Conservation (phyloP, 2,329 filamentous ascomycete species). For the Calonectria crousiana region DNA sequence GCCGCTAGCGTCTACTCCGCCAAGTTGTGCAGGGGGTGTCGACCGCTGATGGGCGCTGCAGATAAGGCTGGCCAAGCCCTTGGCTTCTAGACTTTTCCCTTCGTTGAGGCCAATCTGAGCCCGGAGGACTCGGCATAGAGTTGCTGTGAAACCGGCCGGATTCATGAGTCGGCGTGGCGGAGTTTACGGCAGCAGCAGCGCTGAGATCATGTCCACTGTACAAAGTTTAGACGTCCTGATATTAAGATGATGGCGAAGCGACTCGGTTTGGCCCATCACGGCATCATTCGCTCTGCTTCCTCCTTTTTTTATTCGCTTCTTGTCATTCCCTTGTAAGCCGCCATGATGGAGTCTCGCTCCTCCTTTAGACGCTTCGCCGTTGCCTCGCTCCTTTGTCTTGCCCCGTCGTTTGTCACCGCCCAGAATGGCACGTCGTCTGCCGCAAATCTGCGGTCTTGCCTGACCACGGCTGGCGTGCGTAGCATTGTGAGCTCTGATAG, state of each 20-base stretch:
- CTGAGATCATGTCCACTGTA: neutral
- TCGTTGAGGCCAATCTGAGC: neutral
- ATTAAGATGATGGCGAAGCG: neutral
- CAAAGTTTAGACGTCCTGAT: neutral
- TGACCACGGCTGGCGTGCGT: slow-evolving; percentile 31
- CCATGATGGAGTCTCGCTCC: slow-evolving; percentile 4
- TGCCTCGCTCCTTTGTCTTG: slow-evolving; percentile 25
- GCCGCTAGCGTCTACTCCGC: neutral
- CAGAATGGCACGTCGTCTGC: slow-evolving; percentile 2
- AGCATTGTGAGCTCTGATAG: slow-evolving; percentile 36
- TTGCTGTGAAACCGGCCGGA: neutral
- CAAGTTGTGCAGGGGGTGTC: neutral
- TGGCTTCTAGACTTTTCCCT: neutral
- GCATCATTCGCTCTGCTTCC: neutral
- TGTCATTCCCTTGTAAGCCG: neutral
- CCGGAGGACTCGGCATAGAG: neutral
- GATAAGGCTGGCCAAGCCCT: neutral
- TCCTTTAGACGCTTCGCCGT: slow-evolving; percentile 25
- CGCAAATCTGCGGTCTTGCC: slow-evolving; percentile 25
- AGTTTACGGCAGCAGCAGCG: neutral
- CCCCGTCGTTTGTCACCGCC: neutral
- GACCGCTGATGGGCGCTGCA: neutral
- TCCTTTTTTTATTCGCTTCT: neutral
- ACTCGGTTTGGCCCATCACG: neutral
- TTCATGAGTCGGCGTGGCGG: neutral